phyloP scores from a whole-genome alignment of 495 filamentous ascomycete genomes.

The Glonium stellatum region DNA sequence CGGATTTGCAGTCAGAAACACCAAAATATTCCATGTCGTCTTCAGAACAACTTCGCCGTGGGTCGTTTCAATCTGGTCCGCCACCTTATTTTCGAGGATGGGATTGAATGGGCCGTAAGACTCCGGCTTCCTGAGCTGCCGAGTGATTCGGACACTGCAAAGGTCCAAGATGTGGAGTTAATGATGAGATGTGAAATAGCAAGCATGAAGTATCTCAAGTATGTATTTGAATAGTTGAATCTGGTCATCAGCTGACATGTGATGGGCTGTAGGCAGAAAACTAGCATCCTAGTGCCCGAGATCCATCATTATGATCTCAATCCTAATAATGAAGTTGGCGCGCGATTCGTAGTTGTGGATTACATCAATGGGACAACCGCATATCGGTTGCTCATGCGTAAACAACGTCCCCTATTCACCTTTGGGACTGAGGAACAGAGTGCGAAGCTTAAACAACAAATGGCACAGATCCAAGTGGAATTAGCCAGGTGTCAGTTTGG shows the following conservation, averaged over 20 bases:
- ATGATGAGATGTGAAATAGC: background rate
- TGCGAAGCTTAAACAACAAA: background rate
- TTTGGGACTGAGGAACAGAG: background rate
- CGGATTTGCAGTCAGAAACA: background rate
- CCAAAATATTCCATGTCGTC: background rate
- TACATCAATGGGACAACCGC: constrained; percentile 15
- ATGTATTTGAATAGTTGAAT: background rate
- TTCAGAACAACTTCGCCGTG: background rate
- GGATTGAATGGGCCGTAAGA: background rate
- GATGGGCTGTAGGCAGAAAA: background rate
- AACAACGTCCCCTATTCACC: too few relatives aligned
- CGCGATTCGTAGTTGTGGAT: constrained; percentile 12
- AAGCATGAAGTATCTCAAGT: background rate
- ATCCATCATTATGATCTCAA: background rate
- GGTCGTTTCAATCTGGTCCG: background rate
- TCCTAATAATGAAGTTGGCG: constrained; percentile 8
- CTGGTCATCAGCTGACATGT: background rate
- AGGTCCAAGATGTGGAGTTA: background rate
- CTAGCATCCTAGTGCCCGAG: background rate
- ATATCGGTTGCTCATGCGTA: background rate
- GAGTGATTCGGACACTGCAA: background rate
- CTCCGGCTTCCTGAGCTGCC: background rate
- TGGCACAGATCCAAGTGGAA: background rate
- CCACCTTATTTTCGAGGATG: background rate
- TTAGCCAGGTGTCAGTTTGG: background rate